Conservation (phyloP, 106 monocot species). For the Xerophyta viscosa region DNA sequence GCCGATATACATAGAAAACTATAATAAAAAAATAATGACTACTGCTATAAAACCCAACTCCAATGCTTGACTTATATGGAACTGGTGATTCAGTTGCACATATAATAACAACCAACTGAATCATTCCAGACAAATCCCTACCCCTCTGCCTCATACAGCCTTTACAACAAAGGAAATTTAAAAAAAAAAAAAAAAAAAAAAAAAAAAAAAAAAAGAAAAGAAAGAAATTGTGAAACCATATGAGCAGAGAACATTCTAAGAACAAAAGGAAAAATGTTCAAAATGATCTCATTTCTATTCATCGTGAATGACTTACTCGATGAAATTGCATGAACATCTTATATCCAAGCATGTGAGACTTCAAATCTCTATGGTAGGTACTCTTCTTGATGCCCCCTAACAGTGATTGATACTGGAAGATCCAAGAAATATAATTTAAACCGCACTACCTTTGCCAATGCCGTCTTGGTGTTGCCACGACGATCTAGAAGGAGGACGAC, state of each 20-base stretch:
- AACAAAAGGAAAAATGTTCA: neutral
- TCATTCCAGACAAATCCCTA: constrained; percentile 6
- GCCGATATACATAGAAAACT: no score
- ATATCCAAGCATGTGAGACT: neutral
- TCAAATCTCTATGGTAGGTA: no score
- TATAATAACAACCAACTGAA: constrained; percentile 21
- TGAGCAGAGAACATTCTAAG: constrained; percentile 12
- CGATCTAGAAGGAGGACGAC: constrained; percentile 20
- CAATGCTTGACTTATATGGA: constrained; percentile 16
- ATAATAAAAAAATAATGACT: no score
- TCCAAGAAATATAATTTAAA: neutral
- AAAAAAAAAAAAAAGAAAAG: no score
- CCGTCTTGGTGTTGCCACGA: neutral
- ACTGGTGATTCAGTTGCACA: constrained; percentile 7
- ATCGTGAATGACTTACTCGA: neutral
- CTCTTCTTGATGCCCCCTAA: no score
- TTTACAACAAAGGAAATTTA: constrained; percentile 23
- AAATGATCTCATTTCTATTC: neutral
- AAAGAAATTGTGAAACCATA: constrained; percentile 25
- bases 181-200: no score
- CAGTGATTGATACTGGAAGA: neutral
- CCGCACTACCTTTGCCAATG: neutral
- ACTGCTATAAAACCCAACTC: no score
- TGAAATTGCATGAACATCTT: no score
- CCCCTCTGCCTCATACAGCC: constrained; percentile 19